A percentile compares a stretch with the other conserved stretches of the same genome.
phyloP scores from a whole-genome alignment of 495 filamentous ascomycete genomes.

The Penicillium riverlandense region DNA sequence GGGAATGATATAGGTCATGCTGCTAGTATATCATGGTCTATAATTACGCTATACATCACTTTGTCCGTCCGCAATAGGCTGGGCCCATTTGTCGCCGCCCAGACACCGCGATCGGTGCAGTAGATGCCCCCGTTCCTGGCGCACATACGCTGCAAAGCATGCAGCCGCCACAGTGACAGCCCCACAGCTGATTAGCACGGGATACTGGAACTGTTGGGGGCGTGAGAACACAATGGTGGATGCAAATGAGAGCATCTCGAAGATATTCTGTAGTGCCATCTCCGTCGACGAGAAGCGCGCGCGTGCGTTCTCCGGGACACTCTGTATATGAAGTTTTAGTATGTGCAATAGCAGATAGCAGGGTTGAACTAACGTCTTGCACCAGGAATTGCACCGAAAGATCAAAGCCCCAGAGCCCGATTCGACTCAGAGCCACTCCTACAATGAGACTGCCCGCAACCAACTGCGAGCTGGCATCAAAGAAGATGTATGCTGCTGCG shows the following conservation, averaged over 20 bases:
- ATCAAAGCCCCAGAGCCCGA: conserved; percentile 66
- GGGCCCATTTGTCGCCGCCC: conserved; percentile 4
- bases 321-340: conserved; percentile 18
- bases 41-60: conserved; percentile 1
- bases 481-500: conserved; percentile 34
- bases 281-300: conserved; percentile 59
- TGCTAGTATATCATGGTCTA: no score
- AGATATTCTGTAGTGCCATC: conserved; percentile 54
- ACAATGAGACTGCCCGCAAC: conserved; percentile 40
- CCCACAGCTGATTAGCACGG: conserved; percentile 47
- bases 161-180: conserved; percentile 42
- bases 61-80: not conserved
- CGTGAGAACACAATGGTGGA: conserved; percentile 51
- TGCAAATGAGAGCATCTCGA: conserved; percentile 56
- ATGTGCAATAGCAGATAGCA: not conserved
- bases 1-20: no score
- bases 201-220: conserved; percentile 55
- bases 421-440: conserved; percentile 49
- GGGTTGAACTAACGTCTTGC: conserved; percentile 47
- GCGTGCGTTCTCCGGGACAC: conserved; percentile 40
- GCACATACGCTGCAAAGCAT: conserved; percentile 50
- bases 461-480: conserved; percentile 14
- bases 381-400: conserved; percentile 57
- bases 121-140: conserved; percentile 54
- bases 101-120: conserved; percentile 41